Base-by-base conservation (phyloP, 345 rosid genomes). In the Abelmoschus esculentus region DNA sequence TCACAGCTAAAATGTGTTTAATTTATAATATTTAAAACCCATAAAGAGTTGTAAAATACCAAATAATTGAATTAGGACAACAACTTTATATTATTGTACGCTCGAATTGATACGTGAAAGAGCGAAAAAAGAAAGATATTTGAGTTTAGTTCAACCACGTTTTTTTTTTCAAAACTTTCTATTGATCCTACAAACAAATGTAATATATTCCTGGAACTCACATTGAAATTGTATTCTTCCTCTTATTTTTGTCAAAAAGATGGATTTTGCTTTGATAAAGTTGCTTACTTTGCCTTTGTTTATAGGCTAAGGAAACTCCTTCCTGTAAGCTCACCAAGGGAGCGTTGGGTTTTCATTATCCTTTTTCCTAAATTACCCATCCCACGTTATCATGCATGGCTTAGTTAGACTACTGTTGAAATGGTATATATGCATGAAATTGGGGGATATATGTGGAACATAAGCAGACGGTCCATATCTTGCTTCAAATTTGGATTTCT, bases 271-370 rank as follows among this genome's bases (percentile, higher is more conserved):
- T 53, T 44, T 44, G 6, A 22, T 64, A 22, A 64, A 64, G 44
- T 53, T 17, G 0, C 0, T 12, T 22, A 36, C 68, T 42, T 61
- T 44, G 12, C 18, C 36, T 64, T 64, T 64, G 68, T 64, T 64
- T 64, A 44, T 3, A 44, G 68, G 36, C 68, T 42, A 64, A 64
- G 68, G 68, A 64, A 64, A 64, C 68, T 44, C 68, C 36, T 22
- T 22, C 26, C 26, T 22, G 26, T 22, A 18, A 40, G 3, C 11
- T 38, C n/a, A 3, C 5, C 6, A 44, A 17, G 1, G 4, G 17
- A 42, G n/a, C 14, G 7, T 17, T 36, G 66, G 49, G 2, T 47
- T 52, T 63, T 63, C 42, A 11, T 62, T 8, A 63, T 40, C 2
- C 2, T 8, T 5, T 38, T 63, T 32, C 5, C 52, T 0, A 40